These are phyloP conservation scores for Yamadazyma ubonensis DNA, from an alignment of 805 yeast species.

Conservation along the genomic window DNA sequence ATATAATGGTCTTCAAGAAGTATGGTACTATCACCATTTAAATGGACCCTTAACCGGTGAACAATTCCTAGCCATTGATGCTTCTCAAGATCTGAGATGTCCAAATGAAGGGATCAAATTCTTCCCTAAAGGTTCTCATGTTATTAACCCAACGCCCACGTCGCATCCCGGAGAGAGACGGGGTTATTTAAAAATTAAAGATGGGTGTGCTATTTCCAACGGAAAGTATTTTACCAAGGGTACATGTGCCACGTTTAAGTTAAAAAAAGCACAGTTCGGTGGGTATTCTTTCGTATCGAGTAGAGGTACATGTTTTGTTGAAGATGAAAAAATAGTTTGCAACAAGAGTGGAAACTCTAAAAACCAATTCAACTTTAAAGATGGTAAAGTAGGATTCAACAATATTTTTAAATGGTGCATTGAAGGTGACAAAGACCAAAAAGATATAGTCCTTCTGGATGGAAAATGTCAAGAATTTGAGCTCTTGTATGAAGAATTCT, in stretches of 20 bases:
- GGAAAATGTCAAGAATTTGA: constrained; percentile 15
- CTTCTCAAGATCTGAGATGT: constrained; percentile 57
- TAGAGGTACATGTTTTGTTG: constrained; percentile 69
- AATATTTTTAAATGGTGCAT: constrained; percentile 66
- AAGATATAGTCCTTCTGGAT: constrained; percentile 21
- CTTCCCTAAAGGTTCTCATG: constrained; percentile 54
- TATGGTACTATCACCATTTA: constrained; percentile 83
- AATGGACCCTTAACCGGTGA: constrained; percentile 72
- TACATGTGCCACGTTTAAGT: constrained; percentile 75
- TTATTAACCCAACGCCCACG: constrained; percentile 22
- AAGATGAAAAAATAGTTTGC: constrained; percentile 22
- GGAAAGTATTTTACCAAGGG: constrained; percentile 86
- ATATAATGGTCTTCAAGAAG: constrained; percentile 50
- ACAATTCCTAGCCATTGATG: constrained; percentile 57
- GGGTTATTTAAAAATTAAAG: constrained; percentile 12
- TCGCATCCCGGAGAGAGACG: constrained; percentile 13
- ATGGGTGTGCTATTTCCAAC: constrained; percentile 78
- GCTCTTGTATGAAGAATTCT: constrained; percentile 8
- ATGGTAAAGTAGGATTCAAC: constrained; percentile 54
- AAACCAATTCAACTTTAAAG: constrained; percentile 43
- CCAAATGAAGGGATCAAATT: constrained; percentile 59
- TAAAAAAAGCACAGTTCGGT: constrained; percentile 60
- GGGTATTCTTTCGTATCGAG: constrained; percentile 70
- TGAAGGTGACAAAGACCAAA: constrained; percentile 17
- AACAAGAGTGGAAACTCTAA: constrained; percentile 18